Percentiles rank a stretch among this genome's conserved stretches.
Conservation (phyloP, 2,329 filamentous ascomycete species). For the Colletotrichum sp. region DNA sequence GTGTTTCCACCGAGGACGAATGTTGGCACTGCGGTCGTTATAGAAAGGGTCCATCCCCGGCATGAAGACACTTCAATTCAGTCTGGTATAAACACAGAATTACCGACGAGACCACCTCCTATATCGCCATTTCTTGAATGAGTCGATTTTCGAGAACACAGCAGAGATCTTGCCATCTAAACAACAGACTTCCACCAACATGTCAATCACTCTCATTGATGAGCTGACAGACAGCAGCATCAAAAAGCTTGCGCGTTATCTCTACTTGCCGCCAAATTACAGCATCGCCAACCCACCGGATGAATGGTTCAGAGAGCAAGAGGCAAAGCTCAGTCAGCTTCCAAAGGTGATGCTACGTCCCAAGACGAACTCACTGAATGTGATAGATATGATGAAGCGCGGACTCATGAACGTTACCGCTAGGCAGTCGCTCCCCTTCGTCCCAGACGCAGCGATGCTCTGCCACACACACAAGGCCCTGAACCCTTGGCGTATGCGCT, state of each 20-base stretch:
- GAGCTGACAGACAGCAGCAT: conserved; percentile 30
- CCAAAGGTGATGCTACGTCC: conserved; percentile 31
- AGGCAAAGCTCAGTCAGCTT: conserved; percentile 24
- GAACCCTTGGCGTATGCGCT: conserved; percentile 46
- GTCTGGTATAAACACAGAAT: neutral
- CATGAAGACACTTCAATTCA: neutral
- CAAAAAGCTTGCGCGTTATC: conserved; percentile 36
- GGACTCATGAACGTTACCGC: conserved; percentile 35
- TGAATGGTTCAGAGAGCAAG: conserved; percentile 41
- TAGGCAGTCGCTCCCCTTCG: conserved; percentile 25
- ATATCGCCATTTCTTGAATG: neutral
- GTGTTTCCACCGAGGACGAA: neutral
- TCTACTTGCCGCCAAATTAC: conserved; percentile 39
- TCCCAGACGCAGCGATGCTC: conserved; percentile 37
- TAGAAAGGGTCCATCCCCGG: neutral
- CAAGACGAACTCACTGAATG: conserved; percentile 22
- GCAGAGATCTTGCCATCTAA: neutral
- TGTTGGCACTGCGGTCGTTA: neutral
- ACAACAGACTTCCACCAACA: neutral
- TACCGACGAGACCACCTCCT: neutral
- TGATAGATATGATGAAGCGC: conserved; percentile 34
- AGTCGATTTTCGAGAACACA: neutral
- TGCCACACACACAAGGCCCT: conserved; percentile 46
- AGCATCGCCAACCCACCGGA: conserved; percentile 32
- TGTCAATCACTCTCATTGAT: conserved; percentile 11